A percentile compares a stretch with the other conserved stretches of the same genome.
These are phyloP conservation scores for Camellia sinensis DNA, from an alignment of 148 eudicot species.

Conservation along the genomic window DNA sequence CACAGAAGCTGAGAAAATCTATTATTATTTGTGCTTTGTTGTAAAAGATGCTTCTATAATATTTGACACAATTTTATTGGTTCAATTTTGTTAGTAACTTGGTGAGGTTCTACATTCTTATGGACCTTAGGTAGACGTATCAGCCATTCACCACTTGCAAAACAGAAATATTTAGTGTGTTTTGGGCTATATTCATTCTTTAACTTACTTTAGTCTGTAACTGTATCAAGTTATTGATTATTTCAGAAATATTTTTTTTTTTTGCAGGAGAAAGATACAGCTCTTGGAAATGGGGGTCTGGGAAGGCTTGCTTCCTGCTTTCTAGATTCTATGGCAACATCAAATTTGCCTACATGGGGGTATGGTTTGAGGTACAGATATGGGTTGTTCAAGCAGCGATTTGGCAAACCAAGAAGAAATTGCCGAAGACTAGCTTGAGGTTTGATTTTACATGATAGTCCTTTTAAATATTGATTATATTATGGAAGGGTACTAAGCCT, in stretches of 20 bases:
- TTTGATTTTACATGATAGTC: constrained; percentile 23
- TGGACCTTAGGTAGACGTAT: not conserved
- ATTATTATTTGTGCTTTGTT: not conserved
- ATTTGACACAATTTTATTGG: not conserved
- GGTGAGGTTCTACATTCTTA: not conserved
- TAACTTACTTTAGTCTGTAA: constrained; percentile 1
- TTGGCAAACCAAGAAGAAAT: constrained; percentile 78
- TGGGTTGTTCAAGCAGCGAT: constrained; percentile 91
- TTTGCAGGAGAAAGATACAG: constrained; percentile 92
- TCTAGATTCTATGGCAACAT: constrained; percentile 95
- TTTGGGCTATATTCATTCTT: not conserved
- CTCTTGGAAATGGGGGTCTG: constrained; percentile 98
- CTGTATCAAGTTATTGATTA: not conserved
- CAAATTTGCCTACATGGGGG: constrained; percentile 97
- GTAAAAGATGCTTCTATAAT: not conserved
- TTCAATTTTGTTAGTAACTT: not conserved
- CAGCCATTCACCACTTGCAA: not conserved
- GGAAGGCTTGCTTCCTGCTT: constrained; percentile 99
- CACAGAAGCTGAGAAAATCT: not conserved
- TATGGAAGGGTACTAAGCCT: not conserved
- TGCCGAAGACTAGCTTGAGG: constrained; percentile 98
- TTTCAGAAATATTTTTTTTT: constrained; percentile 5
- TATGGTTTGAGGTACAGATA: constrained; percentile 96
- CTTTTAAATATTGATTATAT: constrained; percentile 5
- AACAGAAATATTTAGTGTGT: not conserved